phyloP scores from a whole-genome alignment of 495 filamentous ascomycete species.

The Aspergillus carlsbadensis region DNA sequence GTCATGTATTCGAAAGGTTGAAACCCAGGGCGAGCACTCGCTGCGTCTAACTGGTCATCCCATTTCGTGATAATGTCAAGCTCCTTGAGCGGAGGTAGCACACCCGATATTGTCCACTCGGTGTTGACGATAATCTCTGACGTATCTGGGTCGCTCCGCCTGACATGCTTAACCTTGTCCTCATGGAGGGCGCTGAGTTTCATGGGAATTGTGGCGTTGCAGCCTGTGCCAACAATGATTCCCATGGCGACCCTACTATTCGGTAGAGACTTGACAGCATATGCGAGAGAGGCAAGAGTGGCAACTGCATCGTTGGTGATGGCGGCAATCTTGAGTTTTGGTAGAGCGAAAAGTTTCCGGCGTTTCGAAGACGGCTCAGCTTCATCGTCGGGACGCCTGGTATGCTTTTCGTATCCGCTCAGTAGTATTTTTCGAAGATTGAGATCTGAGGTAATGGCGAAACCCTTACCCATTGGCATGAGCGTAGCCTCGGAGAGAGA shows the following conservation, averaged over 20 bases:
- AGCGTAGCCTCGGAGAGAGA: conserved; percentile 72
- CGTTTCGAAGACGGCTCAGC: conserved; percentile 44
- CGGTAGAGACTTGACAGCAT: conserved; percentile 58
- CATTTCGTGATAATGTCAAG: conserved; percentile 66
- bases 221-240: conserved; percentile 80
- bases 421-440: conserved; percentile 69
- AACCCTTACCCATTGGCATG: conserved; percentile 89
- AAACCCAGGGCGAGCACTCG: conserved; percentile 72
- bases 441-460: conserved; percentile 69
- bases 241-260: conserved; percentile 76
- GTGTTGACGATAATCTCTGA: conserved; percentile 77
- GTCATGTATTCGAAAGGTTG: conserved; percentile 91
- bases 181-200: conserved; percentile 60
- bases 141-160: conserved; percentile 39
- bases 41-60: conserved; percentile 64
- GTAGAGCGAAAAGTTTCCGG: conserved; percentile 53
- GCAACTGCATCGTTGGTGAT: conserved; percentile 83
- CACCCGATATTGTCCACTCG: conserved; percentile 81
- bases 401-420: conserved; percentile 64
- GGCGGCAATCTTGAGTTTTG: conserved; percentile 67
- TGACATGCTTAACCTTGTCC: conserved; percentile 53
- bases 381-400: conserved; percentile 44
- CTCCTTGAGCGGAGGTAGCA: conserved; percentile 61
- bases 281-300: conserved; percentile 74
- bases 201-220: conserved; percentile 79